Conservation (phyloP, 805 yeast species). For the Lachancea waltii region DNA sequence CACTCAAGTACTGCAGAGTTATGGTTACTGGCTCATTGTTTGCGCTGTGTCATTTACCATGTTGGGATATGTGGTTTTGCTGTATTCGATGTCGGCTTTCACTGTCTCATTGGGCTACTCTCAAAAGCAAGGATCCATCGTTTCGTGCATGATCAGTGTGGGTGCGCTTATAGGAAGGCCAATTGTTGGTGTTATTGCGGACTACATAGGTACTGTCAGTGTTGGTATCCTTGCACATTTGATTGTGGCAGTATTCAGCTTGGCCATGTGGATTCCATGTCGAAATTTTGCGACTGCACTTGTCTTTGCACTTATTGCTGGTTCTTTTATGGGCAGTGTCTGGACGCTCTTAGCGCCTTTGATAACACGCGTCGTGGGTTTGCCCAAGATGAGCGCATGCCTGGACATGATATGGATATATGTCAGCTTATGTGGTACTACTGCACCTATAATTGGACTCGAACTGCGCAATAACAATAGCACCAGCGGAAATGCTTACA, state of each 20-base stretch:
- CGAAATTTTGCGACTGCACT: conserved; percentile 50
- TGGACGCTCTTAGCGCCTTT: conserved; percentile 52
- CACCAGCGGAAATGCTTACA: conserved; percentile 40
- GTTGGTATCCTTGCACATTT: conserved; percentile 36
- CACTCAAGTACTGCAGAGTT: conserved; percentile 31
- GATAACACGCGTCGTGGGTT: conserved; percentile 47
- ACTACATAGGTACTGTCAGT: conserved; percentile 46
- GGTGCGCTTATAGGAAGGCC: conserved; percentile 57
- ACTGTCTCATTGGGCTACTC: conserved; percentile 55
- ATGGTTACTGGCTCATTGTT: conserved; percentile 39
- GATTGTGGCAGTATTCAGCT: conserved; percentile 36
- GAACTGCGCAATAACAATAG: conserved; percentile 34
- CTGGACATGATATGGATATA: conserved; percentile 49
- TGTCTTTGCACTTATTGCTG: conserved; percentile 45
- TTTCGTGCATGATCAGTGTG: conserved; percentile 52
- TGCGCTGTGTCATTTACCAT: conserved; percentile 42
- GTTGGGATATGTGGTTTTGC: conserved; percentile 54
- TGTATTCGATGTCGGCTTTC: conserved; percentile 54
- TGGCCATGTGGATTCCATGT: conserved; percentile 54
- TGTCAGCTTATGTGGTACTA: conserved; percentile 45
- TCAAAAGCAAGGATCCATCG: conserved; percentile 48
- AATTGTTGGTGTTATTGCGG: conserved; percentile 44
- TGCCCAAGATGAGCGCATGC: conserved; percentile 43
- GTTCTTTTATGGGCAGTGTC: conserved; percentile 54
- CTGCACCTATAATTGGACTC: conserved; percentile 56